Conservation (phyloP, 176 grass and related monocot species). For the Cenchrus americanus region DNA sequence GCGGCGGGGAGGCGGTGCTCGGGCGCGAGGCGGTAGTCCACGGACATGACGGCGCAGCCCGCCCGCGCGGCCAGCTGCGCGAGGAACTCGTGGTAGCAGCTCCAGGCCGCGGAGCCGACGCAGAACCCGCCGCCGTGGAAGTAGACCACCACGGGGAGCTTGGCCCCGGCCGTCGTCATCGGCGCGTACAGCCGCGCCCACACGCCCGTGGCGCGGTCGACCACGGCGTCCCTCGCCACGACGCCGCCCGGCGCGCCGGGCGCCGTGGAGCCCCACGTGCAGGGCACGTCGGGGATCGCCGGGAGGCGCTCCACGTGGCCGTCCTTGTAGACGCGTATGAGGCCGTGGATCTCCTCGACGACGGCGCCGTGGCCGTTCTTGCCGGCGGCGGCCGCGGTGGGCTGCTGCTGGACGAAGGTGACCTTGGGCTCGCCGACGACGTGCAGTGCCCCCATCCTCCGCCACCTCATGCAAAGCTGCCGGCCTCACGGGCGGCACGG, state of each 20-base stretch:
- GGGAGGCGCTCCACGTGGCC: conserved; percentile 80
- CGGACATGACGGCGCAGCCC: conserved; percentile 71
- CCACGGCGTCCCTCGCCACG: conserved; percentile 49
- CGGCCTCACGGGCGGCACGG: conserved; percentile 32
- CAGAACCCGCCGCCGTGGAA: conserved; percentile 98
- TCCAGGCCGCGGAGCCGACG: conserved; percentile 84
- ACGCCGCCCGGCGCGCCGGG: conserved; percentile 34
- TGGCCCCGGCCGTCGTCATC: neutral
- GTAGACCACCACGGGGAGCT: conserved; percentile 74
- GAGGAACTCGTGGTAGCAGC: conserved; percentile 97
- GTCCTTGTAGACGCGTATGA: conserved; percentile 74
- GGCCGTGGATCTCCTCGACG: conserved; percentile 80
- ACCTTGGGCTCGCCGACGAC: conserved; percentile 58
- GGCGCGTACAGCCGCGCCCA: conserved; percentile 81
- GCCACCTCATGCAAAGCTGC: conserved; percentile 41
- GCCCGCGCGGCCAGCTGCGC: conserved; percentile 46
- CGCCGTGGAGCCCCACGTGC: conserved; percentile 59
- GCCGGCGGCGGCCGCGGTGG: neutral
- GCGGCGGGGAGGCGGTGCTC: conserved; percentile 76
- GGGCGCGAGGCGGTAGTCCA: conserved; percentile 82
- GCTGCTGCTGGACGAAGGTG: conserved; percentile 41
- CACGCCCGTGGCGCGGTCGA: conserved; percentile 62
- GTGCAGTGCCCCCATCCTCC: conserved; percentile 75
- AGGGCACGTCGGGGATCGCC: conserved; percentile 63
- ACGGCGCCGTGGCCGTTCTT: conserved; percentile 59